Conservation (phyloP, 2,329 filamentous ascomycete genomes). For the Stylonectria norvegica region DNA sequence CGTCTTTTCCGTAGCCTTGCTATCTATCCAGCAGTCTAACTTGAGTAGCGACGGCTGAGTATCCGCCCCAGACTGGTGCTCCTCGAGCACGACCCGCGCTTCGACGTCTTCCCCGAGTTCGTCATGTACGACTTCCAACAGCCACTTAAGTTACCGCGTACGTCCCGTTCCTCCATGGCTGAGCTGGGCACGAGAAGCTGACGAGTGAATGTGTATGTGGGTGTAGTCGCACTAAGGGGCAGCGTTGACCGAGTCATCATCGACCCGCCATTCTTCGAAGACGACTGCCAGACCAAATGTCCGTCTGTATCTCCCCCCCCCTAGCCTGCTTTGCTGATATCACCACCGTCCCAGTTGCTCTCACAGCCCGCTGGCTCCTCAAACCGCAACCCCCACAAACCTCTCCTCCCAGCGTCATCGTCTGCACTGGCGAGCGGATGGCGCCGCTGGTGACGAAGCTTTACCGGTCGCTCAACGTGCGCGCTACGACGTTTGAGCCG, state of each 20-base stretch:
- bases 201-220: no score
- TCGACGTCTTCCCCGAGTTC: slow-evolving; percentile 71
- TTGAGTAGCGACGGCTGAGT: no score
- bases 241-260: slow-evolving; percentile 66
- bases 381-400: slow-evolving; percentile 34
- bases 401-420: slow-evolving; percentile 46
- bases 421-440: slow-evolving; percentile 79
- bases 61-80: slow-evolving; percentile 59
- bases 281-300: slow-evolving; percentile 80
- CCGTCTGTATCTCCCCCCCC: slow-evolving; percentile 15
- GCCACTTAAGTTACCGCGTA: slow-evolving; percentile 62
- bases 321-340: slow-evolving; percentile 14
- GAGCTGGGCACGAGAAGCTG: background rate
- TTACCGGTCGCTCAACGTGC: slow-evolving; percentile 61
- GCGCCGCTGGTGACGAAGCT: slow-evolving; percentile 59
- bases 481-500: slow-evolving; percentile 65
- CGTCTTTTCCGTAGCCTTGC: no score
- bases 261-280: slow-evolving; percentile 76
- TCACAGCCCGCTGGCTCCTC: slow-evolving; percentile 72
- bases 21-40: no score
- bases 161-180: slow-evolving; percentile 7
- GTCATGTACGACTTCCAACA: slow-evolving; percentile 70
- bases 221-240: slow-evolving; percentile 55
- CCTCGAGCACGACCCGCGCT: slow-evolving; percentile 72
- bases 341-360: slow-evolving; percentile 50